These are phyloP conservation scores for Phytophthora rubi DNA, from an alignment of 352 stramenopile species.

Conservation along the genomic window DNA sequence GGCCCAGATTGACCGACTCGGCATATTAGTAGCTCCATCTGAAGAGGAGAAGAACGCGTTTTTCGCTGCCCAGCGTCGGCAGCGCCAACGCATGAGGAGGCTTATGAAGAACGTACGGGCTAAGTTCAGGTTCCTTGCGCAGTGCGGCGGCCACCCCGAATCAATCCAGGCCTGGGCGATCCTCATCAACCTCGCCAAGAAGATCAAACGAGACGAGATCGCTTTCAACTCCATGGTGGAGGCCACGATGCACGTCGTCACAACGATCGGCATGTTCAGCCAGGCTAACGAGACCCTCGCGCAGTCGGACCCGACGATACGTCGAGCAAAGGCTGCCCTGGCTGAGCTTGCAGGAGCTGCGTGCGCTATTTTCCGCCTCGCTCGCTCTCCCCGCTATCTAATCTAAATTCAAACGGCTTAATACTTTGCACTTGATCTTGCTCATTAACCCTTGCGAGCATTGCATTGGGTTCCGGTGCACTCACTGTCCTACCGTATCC, in stretches of 20 bases:
- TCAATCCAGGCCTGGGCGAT: constrained; percentile 1
- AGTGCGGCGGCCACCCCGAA: constrained; percentile 2
- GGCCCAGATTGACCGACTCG: background rate
- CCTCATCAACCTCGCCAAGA: constrained; percentile 5
- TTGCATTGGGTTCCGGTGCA: background rate
- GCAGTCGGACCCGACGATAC: background rate
- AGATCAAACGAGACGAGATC: constrained; percentile 8
- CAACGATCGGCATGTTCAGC: background rate
- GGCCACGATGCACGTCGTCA: background rate
- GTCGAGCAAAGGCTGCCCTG: background rate
- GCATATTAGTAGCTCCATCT: background rate
- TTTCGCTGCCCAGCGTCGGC: constrained; percentile 1
- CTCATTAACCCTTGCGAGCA: background rate
- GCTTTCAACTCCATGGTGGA: constrained; percentile 2
- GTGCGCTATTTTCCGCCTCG: background rate
- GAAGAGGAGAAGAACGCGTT: constrained; percentile 1
- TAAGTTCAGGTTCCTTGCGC: background rate
- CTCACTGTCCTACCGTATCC: background rate
- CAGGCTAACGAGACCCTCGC: background rate
- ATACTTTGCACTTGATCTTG: background rate
- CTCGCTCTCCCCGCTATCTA: background rate
- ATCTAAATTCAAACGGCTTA: background rate
- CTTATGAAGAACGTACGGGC: constrained; percentile 9
- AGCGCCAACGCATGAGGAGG: constrained; percentile 2
- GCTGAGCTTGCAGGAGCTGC: background rate